phyloP scores from a whole-genome alignment of 1,284 basidiomycete species.

The Cutaneotrichosporon sp. region DNA sequence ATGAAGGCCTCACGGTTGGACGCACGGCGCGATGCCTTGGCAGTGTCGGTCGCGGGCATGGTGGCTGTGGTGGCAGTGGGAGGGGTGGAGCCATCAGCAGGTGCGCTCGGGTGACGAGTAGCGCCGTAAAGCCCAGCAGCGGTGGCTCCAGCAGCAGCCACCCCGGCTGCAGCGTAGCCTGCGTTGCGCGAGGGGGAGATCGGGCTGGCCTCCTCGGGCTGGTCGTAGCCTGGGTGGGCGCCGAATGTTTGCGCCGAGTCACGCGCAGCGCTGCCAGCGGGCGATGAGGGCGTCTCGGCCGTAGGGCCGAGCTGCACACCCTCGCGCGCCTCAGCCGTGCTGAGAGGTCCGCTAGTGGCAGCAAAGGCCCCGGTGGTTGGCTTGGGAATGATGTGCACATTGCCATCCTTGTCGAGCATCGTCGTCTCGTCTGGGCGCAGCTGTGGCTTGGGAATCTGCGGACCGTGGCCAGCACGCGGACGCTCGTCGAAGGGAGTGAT shows the following conservation, averaged over 20 bases:
- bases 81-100: too few relatives aligned
- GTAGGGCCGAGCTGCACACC: not conserved
- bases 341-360: too few relatives aligned
- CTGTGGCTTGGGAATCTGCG: too few relatives aligned
- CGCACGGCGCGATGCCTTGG: not conserved
- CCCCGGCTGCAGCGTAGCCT: slow-evolving; percentile 1
- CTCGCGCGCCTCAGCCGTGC: not conserved
- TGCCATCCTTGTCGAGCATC: too few relatives aligned
- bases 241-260: too few relatives aligned
- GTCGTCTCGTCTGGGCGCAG: too few relatives aligned
- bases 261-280: not conserved
- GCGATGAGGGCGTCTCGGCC: not conserved
- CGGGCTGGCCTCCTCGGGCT: not conserved
- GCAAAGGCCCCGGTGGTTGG: too few relatives aligned
- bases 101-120: not conserved
- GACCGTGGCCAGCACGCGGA: too few relatives aligned
- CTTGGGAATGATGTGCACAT: too few relatives aligned
- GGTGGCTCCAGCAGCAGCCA: slow-evolving; percentile 1
- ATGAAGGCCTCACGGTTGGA: slow-evolving; percentile 8
- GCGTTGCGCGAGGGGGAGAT: not conserved
- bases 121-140: not conserved
- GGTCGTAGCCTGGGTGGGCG: not conserved
- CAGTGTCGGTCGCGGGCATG: too few relatives aligned
- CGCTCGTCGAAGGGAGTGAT: too few relatives aligned
- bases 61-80: too few relatives aligned